Evolutionary conservation across 2,329 filamentous ascomycete species (phyloP).

Genomic region (Fusarium robinianum): DNA sequence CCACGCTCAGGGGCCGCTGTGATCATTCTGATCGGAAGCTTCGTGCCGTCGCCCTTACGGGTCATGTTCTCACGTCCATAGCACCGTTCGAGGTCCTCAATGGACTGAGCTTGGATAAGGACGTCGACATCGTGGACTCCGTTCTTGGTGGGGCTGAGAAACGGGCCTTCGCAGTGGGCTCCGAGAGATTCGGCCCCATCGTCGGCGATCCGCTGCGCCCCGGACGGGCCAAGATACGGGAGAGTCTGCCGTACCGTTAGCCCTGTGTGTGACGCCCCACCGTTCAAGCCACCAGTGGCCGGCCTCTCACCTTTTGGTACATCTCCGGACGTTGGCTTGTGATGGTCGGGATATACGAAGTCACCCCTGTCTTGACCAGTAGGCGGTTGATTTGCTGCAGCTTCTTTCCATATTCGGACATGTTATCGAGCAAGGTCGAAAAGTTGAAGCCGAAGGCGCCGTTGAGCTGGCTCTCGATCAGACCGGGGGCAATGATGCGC

Average conservation of each 20-base stretch:
- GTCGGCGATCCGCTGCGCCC: conserved; percentile 58
- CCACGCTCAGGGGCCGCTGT: conserved; percentile 85
- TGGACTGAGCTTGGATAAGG: conserved; percentile 65
- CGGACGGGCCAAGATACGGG: conserved; percentile 76
- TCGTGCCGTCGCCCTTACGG: conserved; percentile 40
- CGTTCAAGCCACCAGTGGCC: conserved; percentile 1
- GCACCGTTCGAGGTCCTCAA: conserved; percentile 69
- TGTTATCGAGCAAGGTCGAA: conserved; percentile 73
- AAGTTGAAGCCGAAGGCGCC: conserved; percentile 94
- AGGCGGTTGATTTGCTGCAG: conserved; percentile 71
- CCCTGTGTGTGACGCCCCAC: conserved; percentile 28
- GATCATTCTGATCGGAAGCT: conserved; percentile 71
- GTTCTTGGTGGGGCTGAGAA: conserved; percentile 81
- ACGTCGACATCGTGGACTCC: conserved; percentile 81
- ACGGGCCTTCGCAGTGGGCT: conserved; percentile 89
- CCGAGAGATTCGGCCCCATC: conserved; percentile 86
- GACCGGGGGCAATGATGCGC: conserved; percentile 80
- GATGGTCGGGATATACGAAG: conserved; percentile 83
- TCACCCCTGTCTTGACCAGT: conserved; percentile 80
- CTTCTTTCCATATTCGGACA: conserved; percentile 71
- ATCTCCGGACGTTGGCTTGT: conserved; percentile 80
- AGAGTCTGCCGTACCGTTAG: conserved; percentile 56
- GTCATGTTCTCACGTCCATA: conserved; percentile 74
- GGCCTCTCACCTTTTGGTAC: conserved; percentile 68
- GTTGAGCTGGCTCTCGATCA: conserved; percentile 92